A percentile compares a stretch with the other conserved stretches of the same genome.
These are phyloP conservation scores for Rhizophora mangle DNA, from an alignment of 345 rosid genomes.

Conservation along the genomic window DNA sequence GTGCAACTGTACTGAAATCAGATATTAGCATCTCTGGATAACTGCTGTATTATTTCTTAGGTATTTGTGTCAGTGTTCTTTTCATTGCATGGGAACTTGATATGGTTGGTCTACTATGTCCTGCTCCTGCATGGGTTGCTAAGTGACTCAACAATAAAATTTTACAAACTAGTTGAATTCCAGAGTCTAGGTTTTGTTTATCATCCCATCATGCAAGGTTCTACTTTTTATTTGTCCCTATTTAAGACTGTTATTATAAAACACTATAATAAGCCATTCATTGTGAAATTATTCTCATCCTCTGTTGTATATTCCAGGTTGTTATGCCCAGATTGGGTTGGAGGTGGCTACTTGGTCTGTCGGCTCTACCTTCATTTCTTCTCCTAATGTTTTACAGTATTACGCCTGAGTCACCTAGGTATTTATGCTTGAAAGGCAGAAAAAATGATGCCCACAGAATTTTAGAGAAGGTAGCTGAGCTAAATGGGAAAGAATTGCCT, in stretches of 20 bases:
- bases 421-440: slow-evolving; percentile 66
- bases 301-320: slow-evolving; percentile 43
- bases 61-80: too few species aligned
- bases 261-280: background rate
- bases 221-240: background rate
- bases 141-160: background rate
- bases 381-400: slow-evolving; percentile 69
- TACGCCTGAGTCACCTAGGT: slow-evolving; percentile 87
- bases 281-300: slow-evolving; percentile 6
- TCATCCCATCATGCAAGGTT: background rate
- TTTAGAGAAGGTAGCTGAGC: slow-evolving; percentile 58
- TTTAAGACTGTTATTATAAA: background rate
- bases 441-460: slow-evolving; percentile 57
- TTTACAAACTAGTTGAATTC: background rate
- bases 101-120: too few species aligned
- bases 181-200: background rate
- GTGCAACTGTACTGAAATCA: too few species aligned
- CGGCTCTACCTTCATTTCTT: slow-evolving; percentile 65
- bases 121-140: slow-evolving; percentile 32
- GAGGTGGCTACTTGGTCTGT: slow-evolving; percentile 88
- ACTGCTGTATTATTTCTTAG: too few species aligned
- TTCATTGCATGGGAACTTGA: too few species aligned
- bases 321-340: slow-evolving; percentile 84
- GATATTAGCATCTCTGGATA: too few species aligned
- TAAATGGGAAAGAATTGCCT: slow-evolving; percentile 56